Evolutionary conservation across 2,329 filamentous ascomycete genomes (phyloP).

Genomic region (Thermomyces lanuginosus): DNA sequence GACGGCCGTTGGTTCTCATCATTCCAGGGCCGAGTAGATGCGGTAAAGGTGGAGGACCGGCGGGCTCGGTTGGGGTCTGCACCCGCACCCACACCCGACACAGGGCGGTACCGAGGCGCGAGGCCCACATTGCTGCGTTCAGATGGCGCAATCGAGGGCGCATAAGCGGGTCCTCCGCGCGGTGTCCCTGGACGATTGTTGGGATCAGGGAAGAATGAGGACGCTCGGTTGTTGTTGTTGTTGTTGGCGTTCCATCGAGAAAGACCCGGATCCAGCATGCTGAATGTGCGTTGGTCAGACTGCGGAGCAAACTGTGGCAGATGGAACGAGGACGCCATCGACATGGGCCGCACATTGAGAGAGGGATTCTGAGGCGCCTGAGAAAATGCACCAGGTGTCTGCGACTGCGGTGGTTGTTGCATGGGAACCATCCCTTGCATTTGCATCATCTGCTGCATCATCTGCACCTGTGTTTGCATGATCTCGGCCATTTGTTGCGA

Average conservation of each 20-base stretch:
- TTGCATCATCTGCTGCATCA: conserved; percentile 53
- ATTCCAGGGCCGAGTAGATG: conserved; percentile 21
- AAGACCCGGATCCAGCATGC: conserved; percentile 56
- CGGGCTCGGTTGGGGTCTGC: conserved; percentile 14
- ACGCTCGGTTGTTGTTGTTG: conserved; percentile 20
- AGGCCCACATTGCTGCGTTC: conserved; percentile 89
- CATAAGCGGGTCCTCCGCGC: conserved; percentile 39
- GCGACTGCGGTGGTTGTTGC: too few relatives aligned
- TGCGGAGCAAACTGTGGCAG: conserved; percentile 14
- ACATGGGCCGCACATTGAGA: conserved; percentile 31
- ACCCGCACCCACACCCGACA: conserved; percentile 46
- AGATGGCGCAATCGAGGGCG: conserved; percentile 83
- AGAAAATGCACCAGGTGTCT: conserved; percentile 17
- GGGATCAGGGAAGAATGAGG: conserved; percentile 17
- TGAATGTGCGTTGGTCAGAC: conserved; percentile 51
- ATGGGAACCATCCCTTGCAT: conserved; percentile 52
- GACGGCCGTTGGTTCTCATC: conserved; percentile 18
- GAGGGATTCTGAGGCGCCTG: conserved; percentile 17
- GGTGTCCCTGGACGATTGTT: conserved; percentile 12
- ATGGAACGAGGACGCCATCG: conserved; percentile 25
- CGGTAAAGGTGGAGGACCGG: conserved; percentile 19
- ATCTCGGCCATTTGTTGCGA: conserved; percentile 71
- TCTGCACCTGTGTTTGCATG: conserved; percentile 90
- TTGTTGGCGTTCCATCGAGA: conserved; percentile 21
- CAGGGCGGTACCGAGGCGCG: conserved; percentile 77